Percentiles rank a stretch among this genome's conserved stretches.
These are phyloP conservation scores for Blastobotrys robertii DNA, from an alignment of 805 yeast species.

Conservation along the genomic window DNA sequence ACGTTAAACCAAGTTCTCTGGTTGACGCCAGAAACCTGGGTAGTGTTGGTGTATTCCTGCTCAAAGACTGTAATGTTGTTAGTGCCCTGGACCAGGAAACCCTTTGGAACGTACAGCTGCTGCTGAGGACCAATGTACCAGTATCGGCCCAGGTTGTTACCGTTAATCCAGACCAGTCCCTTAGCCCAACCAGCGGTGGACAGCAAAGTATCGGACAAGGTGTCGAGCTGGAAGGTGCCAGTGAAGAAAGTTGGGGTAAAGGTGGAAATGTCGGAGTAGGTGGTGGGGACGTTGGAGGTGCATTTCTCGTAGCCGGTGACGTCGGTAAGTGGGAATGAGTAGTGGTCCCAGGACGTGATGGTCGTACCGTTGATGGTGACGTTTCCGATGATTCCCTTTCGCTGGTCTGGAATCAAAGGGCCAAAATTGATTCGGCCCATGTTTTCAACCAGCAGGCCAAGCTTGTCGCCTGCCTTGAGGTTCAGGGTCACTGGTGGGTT, in stretches of 20 bases:
- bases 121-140: conserved; percentile 5
- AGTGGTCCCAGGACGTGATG: background rate
- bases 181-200: conserved; percentile 3
- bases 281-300: background rate
- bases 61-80: conserved; percentile 2
- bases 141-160: conserved; percentile 3
- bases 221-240: conserved; percentile 3
- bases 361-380: background rate
- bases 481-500: background rate
- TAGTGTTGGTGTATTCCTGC: background rate
- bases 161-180: conserved; percentile 4
- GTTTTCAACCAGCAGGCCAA: conserved; percentile 5
- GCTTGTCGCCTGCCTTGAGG: conserved; percentile 2
- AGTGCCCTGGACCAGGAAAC: background rate
- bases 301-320: background rate
- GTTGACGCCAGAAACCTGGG: background rate
- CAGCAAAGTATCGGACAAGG: background rate
- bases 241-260: conserved; percentile 1
- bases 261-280: background rate
- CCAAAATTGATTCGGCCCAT: conserved; percentile 5
- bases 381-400: conserved; percentile 4
- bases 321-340: background rate
- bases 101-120: conserved; percentile 2
- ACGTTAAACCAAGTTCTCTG: background rate
- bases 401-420: conserved; percentile 1